phyloP scores from a whole-genome alignment of 768 basidiomycete species.

The Trametes cingulata region DNA sequence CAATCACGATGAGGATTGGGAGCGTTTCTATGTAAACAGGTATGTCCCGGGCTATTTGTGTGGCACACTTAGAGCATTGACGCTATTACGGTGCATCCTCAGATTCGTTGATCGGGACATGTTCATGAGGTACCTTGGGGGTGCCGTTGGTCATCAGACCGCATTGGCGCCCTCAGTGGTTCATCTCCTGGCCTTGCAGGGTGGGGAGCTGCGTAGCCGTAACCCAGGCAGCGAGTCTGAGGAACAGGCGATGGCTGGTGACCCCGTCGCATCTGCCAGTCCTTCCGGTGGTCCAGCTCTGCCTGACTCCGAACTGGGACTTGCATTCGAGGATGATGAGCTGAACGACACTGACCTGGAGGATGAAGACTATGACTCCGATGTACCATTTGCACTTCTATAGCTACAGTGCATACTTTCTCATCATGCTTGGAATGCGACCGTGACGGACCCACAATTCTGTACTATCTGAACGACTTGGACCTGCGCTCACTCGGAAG shows the following conservation, averaged over 20 bases:
- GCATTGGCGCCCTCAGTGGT: too few relatives aligned
- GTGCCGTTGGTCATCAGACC: conserved; percentile 27
- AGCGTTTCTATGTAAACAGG: conserved; percentile 30
- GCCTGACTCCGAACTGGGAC: not conserved
- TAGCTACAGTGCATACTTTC: too few relatives aligned
- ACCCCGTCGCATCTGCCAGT: not conserved
- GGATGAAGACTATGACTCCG: not conserved
- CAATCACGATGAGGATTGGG: conserved; percentile 23
- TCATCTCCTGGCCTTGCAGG: too few relatives aligned
- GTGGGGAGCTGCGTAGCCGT: too few relatives aligned
- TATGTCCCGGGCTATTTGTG: conserved; percentile 20
- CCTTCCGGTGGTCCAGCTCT: not conserved
- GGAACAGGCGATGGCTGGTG: too few relatives aligned
- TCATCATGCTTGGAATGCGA: too few relatives aligned
- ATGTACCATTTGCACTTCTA: not conserved
- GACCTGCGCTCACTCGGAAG: too few relatives aligned
- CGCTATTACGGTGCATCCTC: not conserved
- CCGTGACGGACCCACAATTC: too few relatives aligned
- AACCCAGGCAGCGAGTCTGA: too few relatives aligned
- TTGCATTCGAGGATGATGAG: not conserved
- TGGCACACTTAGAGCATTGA: not conserved
- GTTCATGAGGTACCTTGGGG: conserved; percentile 28
- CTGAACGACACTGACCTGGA: not conserved
- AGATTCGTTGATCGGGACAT: too few relatives aligned
- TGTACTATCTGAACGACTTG: too few relatives aligned